Evolutionary conservation across 2,329 filamentous ascomycete genomes (phyloP).

Genomic region (Coniochaeta sp.): DNA sequence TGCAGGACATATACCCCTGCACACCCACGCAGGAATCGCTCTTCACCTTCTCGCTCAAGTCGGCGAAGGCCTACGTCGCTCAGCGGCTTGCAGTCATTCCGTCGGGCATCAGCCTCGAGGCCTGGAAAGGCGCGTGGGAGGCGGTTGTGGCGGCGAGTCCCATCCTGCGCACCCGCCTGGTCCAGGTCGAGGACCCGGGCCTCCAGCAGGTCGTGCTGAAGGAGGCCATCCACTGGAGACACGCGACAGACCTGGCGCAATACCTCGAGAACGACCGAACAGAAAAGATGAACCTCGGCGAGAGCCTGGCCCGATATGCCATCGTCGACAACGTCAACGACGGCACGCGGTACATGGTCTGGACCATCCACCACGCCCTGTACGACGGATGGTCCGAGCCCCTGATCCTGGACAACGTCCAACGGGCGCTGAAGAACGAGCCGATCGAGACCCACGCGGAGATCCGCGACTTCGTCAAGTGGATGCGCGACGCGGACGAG

Average conservation of each 20-base stretch:
- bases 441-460: conserved; percentile 11
- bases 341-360: conserved; percentile 21
- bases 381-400: conserved; percentile 28
- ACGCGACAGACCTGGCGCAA: conserved; percentile 23
- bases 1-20: conserved; percentile 46
- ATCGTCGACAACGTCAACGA: conserved; percentile 15
- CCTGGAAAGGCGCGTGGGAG: conserved; percentile 34
- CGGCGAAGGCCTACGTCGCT: conserved; percentile 42
- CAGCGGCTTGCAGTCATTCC: conserved; percentile 35
- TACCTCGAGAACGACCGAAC: conserved; percentile 32
- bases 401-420: conserved; percentile 19
- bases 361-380: conserved; percentile 29
- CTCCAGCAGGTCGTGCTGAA: conserved; percentile 38
- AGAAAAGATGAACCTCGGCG: conserved; percentile 32
- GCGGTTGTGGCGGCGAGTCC: conserved; percentile 11
- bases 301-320: conserved; percentile 27
- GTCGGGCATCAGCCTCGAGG: conserved; percentile 23
- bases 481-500: conserved; percentile 29
- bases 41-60: conserved; percentile 42
- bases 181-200: conserved; percentile 31
- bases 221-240: conserved; percentile 25
- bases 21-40: conserved; percentile 45
- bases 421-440: conserved; percentile 10
- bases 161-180: conserved; percentile 40
- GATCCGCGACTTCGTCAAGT: conserved; percentile 34